Base-by-base conservation (phyloP, 441 rosid species). In the Erodium chrysanthum region DNA sequence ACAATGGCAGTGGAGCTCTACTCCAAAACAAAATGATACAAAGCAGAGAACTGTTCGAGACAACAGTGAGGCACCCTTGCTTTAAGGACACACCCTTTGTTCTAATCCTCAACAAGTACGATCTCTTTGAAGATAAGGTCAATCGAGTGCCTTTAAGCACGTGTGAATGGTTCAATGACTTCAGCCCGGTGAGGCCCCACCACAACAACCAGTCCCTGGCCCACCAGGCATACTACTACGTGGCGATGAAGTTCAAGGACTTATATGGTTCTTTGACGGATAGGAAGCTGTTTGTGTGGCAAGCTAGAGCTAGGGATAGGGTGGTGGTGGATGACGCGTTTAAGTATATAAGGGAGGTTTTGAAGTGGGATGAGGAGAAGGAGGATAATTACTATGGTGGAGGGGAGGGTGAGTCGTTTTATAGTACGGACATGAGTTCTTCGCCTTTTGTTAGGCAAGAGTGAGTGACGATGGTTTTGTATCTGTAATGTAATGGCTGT, bases 211-310 rank as follows among this genome's bases (percentile, higher is more conserved):
- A 90, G 79, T 73, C 99, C 0, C 74, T 88, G 7, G 96, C 92
- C 46, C 86, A 87, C 74, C 99, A 95, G 71, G 99, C 97, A 7
- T 95, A 92, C 79, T 92, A 83, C 81, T 95, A 92, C 6, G 78
- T 92, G 0, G 99, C 99, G 0, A 85, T 88, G 93, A 95, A 92
- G 92, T 95, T 95, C 80, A 92, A 95, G 79, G 88, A 88, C 63
- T 88, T 92, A 17, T 92, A 95, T 52, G 84, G 89, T 10, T 87
- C 97, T 0, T 35, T 90, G 12, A 85, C 96, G 0, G 87, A 86
- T 11, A 78, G 85, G 65, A 95, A 95, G 81, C 90, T 95, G 56
- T 95, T 90, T 23, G 99, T 90, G n/a, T 86, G 98, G 90, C 97
- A 92, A 80, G 83, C 90, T 5, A 77, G 83, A 73, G 97, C 93